Evolutionary conservation across 2,329 filamentous ascomycete genomes (phyloP).

Genomic region (Chaetomium strumarium): DNA sequence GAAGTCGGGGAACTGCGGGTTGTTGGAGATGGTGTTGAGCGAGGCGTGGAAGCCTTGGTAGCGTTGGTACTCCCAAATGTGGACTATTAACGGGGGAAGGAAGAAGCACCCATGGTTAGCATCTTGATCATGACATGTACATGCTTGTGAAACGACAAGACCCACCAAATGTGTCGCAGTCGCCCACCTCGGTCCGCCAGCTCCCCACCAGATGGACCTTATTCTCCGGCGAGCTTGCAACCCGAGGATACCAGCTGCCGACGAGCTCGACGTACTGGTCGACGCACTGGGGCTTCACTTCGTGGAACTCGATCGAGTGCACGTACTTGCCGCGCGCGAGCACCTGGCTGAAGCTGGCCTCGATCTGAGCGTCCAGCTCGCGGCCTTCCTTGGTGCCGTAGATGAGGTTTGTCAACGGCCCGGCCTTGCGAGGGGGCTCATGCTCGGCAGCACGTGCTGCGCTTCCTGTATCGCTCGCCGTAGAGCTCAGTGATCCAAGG

Average conservation of each 20-base stretch:
- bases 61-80: slow-evolving; percentile 99
- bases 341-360: slow-evolving; percentile 92
- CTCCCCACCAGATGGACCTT: slow-evolving; percentile 95
- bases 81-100: slow-evolving; percentile 68
- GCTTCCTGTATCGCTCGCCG: slow-evolving; percentile 44
- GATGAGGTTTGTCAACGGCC: slow-evolving; percentile 77
- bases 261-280: slow-evolving; percentile 91
- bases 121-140: too few species aligned
- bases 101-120: background rate
- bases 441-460: slow-evolving; percentile 52
- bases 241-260: slow-evolving; percentile 84
- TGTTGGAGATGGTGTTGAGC: slow-evolving; percentile 72
- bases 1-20: slow-evolving; percentile 79
- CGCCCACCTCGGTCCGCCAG: slow-evolving; percentile 96
- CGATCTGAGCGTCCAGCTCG: slow-evolving; percentile 90
- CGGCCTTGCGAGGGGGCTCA: slow-evolving; percentile 59
- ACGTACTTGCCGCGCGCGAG: slow-evolving; percentile 96
- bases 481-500: slow-evolving; percentile 55
- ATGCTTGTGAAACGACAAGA: slow-evolving; percentile 1
- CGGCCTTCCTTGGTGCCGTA: slow-evolving; percentile 95
- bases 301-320: slow-evolving; percentile 93
- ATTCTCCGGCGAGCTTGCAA: slow-evolving; percentile 79
- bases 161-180: slow-evolving; percentile 92
- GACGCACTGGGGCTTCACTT: slow-evolving; percentile 91
- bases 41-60: slow-evolving; percentile 95